phyloP scores from a whole-genome alignment of 176 grass and related monocot species.

The Themeda triandra region DNA sequence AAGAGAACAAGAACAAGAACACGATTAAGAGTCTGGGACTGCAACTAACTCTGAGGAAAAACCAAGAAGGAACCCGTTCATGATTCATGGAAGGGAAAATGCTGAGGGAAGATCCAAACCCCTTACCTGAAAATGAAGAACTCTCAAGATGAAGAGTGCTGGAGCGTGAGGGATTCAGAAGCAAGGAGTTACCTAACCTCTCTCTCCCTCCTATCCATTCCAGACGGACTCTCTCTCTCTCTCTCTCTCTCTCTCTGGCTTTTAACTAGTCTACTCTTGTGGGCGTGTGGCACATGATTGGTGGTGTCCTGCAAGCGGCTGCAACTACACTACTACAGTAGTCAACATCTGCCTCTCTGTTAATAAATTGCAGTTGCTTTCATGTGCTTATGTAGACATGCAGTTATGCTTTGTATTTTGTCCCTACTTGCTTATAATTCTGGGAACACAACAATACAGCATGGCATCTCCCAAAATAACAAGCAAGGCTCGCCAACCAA shows the following conservation, averaged over 20 bases:
- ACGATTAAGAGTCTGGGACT: not conserved
- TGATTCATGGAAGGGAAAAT: not conserved
- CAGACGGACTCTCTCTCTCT: not conserved
- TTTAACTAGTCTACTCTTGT: not conserved
- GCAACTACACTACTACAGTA: no score
- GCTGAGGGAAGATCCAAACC: not conserved
- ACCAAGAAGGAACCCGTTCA: not conserved
- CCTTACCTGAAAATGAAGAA: not conserved
- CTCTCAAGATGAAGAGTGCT: not conserved
- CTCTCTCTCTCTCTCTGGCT: not conserved
- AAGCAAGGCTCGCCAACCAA: no score
- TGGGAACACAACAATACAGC: not conserved
- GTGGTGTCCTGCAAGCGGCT: not conserved
- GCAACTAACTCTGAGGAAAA: not conserved
- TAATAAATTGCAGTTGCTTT: not conserved
- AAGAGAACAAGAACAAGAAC: not conserved
- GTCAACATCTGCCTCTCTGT: not conserved
- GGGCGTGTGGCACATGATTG: constrained; percentile 10
- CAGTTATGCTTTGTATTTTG: not conserved
- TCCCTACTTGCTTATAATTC: constrained; percentile 1
- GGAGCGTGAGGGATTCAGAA: constrained; percentile 3
- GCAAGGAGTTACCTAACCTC: not conserved
- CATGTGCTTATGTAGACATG: constrained; percentile 1
- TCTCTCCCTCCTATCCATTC: not conserved
- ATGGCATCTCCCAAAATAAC: no score